Conservation (phyloP, 306 rosid genomes). For the Cercis canadensis region DNA sequence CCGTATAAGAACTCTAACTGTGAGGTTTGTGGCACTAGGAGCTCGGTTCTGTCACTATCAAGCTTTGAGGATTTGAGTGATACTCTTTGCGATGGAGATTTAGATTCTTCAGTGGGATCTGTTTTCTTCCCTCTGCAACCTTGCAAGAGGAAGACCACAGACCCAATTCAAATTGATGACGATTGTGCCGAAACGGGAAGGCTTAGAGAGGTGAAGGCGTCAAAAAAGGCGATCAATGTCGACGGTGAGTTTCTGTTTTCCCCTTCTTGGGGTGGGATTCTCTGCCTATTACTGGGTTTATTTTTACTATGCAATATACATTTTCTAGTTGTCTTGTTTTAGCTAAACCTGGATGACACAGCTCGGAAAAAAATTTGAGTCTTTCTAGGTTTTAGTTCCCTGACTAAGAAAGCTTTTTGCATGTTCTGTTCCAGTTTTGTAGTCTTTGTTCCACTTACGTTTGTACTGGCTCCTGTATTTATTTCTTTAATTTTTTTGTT, state of each 20-base stretch:
- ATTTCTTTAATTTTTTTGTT: too few species aligned
- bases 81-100: slow-evolving; percentile 39
- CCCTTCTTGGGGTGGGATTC: not conserved
- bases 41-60: slow-evolving; percentile 64
- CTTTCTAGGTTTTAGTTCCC: too few species aligned
- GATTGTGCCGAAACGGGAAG: slow-evolving; percentile 32
- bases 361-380: too few species aligned
- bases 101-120: slow-evolving; percentile 67
- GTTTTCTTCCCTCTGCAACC: slow-evolving; percentile 77
- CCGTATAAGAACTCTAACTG: slow-evolving; percentile 62
- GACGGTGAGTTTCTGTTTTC: slow-evolving; percentile 42
- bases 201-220: slow-evolving; percentile 33
- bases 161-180: slow-evolving; percentile 31
- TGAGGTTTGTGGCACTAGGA: slow-evolving; percentile 70
- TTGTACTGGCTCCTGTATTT: not conserved
- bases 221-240: slow-evolving; percentile 33
- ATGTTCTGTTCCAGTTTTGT: too few species aligned
- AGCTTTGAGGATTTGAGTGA: slow-evolving; percentile 60
- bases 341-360: too few species aligned
- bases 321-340: too few species aligned
- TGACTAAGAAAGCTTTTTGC: too few species aligned
- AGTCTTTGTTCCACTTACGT: not conserved
- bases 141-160: slow-evolving; percentile 61
- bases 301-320: not conserved
- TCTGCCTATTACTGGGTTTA: slow-evolving; percentile 12